Base-by-base conservation (phyloP, 2,329 filamentous ascomycete genomes). In the Sporothrix protearum region DNA sequence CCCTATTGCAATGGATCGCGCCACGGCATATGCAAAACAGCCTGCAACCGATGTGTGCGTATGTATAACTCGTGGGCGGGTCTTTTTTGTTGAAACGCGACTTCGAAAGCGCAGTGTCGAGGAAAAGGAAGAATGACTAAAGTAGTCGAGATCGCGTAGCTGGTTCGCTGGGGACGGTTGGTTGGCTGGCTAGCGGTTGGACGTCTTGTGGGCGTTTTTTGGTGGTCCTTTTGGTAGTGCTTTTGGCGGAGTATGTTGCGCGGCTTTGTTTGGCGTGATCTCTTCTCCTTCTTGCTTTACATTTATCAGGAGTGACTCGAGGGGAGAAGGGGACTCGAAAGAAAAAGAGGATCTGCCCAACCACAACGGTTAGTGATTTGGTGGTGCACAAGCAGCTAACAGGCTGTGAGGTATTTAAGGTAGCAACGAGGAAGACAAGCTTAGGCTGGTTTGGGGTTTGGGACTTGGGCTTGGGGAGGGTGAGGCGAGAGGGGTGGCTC, bases 1-100 rank as follows among this genome's bases (percentile, higher is more conserved):
- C 42, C 16, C 12, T 47, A 19, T 19, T 47, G 83, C 82, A 83
- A 82, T 83, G 82, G 82, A 83, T 82, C 80, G 82, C 82, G 83
- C 83, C 82, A 83, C 84, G 82, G 83, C 85, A 86, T 85, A 86
- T 88, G 87, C 86, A 85, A 82, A 30, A 49, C 42, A 47, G 45
- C 84, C 83, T 83, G 84, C 84, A 84, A 83, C 83, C 78, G 79
- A 80, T 78, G 22, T 19, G 81, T 80, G 78, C 76, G 77, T 49
- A 45, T 45, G 59, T 64, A 64, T 45, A 45, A 1, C 45, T 12
- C 19, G 45, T 19, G 19, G 45, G 7, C 45, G 45, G 36, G 64
- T n/a, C n/a, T n/a, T n/a, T n/a, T n/a, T n/a, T n/a, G n/a, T n/a
- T n/a, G n/a, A n/a, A 68, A 36, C 22, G 64, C 25, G 22, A n/a